Evolutionary conservation across 306 rosid genomes (phyloP).

Genomic region (Cucurbita pepo): DNA sequence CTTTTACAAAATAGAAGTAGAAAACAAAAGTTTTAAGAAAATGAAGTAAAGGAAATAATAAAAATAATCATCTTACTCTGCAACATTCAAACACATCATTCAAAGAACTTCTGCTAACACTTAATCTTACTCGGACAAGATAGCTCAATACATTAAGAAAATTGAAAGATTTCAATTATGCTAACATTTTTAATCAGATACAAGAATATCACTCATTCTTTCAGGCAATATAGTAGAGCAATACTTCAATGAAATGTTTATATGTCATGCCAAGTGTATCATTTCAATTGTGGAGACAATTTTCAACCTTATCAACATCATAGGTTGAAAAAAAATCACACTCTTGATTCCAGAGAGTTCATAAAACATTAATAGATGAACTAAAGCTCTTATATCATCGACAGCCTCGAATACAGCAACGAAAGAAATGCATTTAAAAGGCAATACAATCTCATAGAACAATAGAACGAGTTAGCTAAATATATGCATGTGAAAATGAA

Average conservation of each 20-base stretch:
- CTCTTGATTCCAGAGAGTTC: not conserved
- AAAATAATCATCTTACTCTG: not conserved
- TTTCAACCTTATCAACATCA: not conserved
- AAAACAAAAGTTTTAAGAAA: not conserved
- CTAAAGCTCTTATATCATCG: not conserved
- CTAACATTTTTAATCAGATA: not conserved
- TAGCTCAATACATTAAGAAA: not conserved
- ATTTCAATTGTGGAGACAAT: not conserved
- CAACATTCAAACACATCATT: not conserved
- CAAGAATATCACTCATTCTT: not conserved
- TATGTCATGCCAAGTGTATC: not conserved
- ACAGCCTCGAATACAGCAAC: not conserved
- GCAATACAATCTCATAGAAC: not conserved
- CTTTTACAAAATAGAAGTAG: conserved; percentile 25
- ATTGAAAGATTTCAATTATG: not conserved
- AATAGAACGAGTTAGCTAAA: not conserved
- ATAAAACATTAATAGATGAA: not conserved
- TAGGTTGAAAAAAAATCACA: not conserved
- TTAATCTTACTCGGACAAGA: not conserved
- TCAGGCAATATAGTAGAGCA: not conserved
- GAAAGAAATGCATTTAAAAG: not conserved
- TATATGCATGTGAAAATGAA: not conserved
- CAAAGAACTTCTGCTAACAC: not conserved
- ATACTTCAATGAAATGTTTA: not conserved
- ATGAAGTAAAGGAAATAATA: not conserved